These are phyloP conservation scores for Raphanus hybrid DNA, from an alignment of 441 rosid genomes.

Conservation along the genomic window DNA sequence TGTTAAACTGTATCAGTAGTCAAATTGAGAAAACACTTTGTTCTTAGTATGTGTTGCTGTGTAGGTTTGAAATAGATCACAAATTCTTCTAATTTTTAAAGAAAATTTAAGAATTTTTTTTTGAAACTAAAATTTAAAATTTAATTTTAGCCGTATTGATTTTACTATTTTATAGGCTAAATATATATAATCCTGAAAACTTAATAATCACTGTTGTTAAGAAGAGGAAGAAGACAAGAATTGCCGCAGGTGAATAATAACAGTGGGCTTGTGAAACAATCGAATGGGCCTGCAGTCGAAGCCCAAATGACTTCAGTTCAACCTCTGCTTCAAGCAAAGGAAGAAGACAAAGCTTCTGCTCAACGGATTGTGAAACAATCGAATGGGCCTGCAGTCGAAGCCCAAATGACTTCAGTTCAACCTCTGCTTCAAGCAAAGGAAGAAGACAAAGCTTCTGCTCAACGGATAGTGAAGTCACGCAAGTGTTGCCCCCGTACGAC, in stretches of 20 bases:
- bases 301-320: too few relatives aligned
- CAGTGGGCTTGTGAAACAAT: too few relatives aligned
- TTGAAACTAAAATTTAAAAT: neutral
- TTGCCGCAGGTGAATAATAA: conserved; percentile 27
- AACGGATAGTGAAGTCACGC: too few relatives aligned
- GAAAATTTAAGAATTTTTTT: neutral
- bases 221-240: neutral
- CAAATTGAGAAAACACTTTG: neutral
- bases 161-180: neutral
- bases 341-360: too few relatives aligned
- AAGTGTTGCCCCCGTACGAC: too few relatives aligned
- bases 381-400: too few relatives aligned
- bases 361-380: too few relatives aligned
- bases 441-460: too few relatives aligned
- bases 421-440: too few relatives aligned
- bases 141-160: neutral
- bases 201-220: neutral
- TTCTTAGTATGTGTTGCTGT: neutral
- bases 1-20: neutral
- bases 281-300: too few relatives aligned
- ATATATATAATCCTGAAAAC: neutral
- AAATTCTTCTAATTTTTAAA: neutral
- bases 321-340: too few relatives aligned
- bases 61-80: conserved; percentile 12
- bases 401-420: too few relatives aligned